Evolutionary conservation across 306 rosid species (phyloP).

Genomic region (Pyrus communis): DNA sequence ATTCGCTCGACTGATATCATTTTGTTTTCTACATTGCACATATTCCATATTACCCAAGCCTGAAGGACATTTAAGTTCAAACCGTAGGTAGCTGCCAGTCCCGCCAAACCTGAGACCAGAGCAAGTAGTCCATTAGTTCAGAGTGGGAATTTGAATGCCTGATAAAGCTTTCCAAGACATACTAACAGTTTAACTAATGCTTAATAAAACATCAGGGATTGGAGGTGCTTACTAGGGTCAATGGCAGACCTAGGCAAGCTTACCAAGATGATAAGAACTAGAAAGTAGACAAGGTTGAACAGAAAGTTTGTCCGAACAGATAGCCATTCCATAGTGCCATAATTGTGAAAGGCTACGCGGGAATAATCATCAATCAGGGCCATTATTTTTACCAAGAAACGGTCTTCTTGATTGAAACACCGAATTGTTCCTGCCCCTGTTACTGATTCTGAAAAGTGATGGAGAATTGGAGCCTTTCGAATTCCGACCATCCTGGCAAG

Average conservation of each 20-base stretch:
- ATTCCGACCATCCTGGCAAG: constrained; percentile 16
- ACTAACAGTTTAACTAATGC: not conserved
- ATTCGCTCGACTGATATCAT: constrained; percentile 29
- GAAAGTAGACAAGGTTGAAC: constrained; percentile 12
- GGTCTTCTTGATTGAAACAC: constrained; percentile 17
- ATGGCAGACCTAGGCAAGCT: constrained; percentile 16
- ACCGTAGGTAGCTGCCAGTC: constrained; percentile 25
- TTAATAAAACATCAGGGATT: not conserved
- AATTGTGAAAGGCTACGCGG: constrained; percentile 9
- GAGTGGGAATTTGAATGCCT: not conserved
- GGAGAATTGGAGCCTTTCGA: constrained; percentile 27
- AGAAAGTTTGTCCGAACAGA: constrained; percentile 15
- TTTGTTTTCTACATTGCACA: constrained; percentile 22
- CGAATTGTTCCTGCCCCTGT: constrained; percentile 16
- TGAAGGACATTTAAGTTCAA: constrained; percentile 24
- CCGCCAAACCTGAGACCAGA: constrained; percentile 15
- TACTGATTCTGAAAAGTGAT: constrained; percentile 24
- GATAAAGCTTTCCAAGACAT: not conserved
- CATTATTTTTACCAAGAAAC: constrained; percentile 14
- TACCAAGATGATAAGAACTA: constrained; percentile 12
- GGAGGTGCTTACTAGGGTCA: constrained; percentile 13
- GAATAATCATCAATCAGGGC: constrained; percentile 15
- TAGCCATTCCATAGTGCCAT: constrained; percentile 24
- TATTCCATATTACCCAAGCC: constrained; percentile 24
- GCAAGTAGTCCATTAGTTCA: not conserved